A percentile compares a stretch with the other conserved stretches of the same genome.
phyloP scores from a whole-genome alignment of 139 green algal genomes.

The Astrephomene gubernaculifera region DNA sequence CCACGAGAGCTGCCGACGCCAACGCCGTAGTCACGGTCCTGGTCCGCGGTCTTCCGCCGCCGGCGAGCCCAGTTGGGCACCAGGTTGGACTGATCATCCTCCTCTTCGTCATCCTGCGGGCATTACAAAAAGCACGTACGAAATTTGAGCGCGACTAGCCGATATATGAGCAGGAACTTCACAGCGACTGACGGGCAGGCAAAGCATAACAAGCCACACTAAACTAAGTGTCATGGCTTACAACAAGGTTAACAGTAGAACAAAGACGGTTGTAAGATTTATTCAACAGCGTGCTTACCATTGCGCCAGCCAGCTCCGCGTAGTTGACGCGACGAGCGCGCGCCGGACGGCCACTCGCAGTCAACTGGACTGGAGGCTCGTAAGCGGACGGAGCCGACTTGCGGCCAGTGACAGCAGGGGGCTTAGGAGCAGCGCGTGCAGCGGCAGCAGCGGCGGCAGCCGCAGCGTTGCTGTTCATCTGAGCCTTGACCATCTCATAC shows the following conservation, averaged over 20 bases:
- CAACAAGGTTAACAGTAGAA: neutral
- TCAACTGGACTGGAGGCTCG: slow-evolving; percentile 27
- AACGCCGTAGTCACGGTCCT: slow-evolving; percentile 38
- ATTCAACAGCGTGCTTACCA: neutral
- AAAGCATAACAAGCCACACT: neutral
- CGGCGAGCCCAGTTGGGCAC: slow-evolving; percentile 46
- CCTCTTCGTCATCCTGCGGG: slow-evolving; percentile 23
- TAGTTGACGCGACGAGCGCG: slow-evolving; percentile 39
- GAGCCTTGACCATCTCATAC: slow-evolving; percentile 30
- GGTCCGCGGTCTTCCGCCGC: slow-evolving; percentile 33
- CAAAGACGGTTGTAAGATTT: neutral
- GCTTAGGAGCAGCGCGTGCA: neutral
- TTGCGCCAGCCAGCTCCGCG: slow-evolving; percentile 23
- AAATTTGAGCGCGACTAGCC: neutral
- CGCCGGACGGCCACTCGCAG: slow-evolving; percentile 7
- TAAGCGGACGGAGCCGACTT: slow-evolving; percentile 33
- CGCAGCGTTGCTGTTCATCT: slow-evolving; percentile 7
- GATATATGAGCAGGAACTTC: neutral
- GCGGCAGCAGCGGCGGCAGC: neutral
- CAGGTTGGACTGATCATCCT: slow-evolving; percentile 41
- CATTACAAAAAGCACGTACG: neutral
- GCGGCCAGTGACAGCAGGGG: neutral
- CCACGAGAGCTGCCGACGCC: neutral
- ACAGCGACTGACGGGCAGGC: neutral
- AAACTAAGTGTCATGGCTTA: no score